Base-by-base conservation (phyloP, 768 basidiomycete species). In the Podaxis rugospora region DNA sequence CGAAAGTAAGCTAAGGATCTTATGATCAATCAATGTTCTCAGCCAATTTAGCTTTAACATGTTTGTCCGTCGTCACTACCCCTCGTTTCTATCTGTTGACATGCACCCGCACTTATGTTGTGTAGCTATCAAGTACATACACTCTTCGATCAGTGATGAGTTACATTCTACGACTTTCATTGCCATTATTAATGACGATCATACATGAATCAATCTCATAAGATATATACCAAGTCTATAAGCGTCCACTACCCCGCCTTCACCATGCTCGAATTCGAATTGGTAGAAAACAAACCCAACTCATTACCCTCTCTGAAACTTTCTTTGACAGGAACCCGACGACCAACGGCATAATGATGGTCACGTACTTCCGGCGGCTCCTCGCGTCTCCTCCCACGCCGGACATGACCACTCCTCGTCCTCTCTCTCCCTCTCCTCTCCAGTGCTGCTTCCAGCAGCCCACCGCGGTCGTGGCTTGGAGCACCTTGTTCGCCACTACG, bases 381-480 rank as follows among this genome's bases (percentile, higher is more conserved):
- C 35, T 60, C 59, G 7, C 59, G 42, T 25, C 59, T 46, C 35
- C 59, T 44, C 25, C 21, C 52, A 27, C 16, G 50, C 32, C 35
- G 16, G 21, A 49, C 21, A 3, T 21, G 9, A 25, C 1, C 42
- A 14, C 52, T 61, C 46, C 70, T 65, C 50, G 71, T 63, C 42
- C 72, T 65, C 56, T 71, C 69, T 32, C 72, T 62, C 6, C 74
- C 71, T 35, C 72, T 66, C 36, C 67, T 68, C 54, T 72, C 69
- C 65, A 66, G 61, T 14, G 62, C 63, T 23, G 62, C 62, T 16
- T 70, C 65, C 11, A 61, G 51, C 52, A 65, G 64, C 32, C 62
- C 60, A 28, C 55, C 53, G 25, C 59, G 28, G 57, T 58, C 55
- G n/a, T 58, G 18, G 56, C 58, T 44, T 44, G 42, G 18, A 54